phyloP scores from a whole-genome alignment of 108 stramenopile species.

The Epithemia pelagica region DNA sequence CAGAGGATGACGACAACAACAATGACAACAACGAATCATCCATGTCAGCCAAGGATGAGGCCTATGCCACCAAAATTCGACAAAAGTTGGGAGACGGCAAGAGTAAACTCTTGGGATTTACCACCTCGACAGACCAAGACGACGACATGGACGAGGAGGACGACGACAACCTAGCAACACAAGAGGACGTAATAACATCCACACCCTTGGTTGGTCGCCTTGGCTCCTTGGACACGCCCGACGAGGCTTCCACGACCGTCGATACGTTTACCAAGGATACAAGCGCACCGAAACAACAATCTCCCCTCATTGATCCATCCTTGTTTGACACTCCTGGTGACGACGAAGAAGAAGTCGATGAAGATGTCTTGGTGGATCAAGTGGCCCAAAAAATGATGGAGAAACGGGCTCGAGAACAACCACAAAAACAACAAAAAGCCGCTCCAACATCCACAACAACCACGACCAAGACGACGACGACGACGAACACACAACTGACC shows the following conservation, averaged over 20 bases:
- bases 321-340: slow-evolving; percentile 19
- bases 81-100: slow-evolving; percentile 25
- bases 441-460: slow-evolving; percentile 6
- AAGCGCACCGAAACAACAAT: not conserved
- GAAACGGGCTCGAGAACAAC: slow-evolving; percentile 23
- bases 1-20: slow-evolving; percentile 19
- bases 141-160: slow-evolving; percentile 23
- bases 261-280: not conserved
- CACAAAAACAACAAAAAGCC: slow-evolving; percentile 5
- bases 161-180: not conserved
- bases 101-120: slow-evolving; percentile 20
- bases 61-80: slow-evolving; percentile 25
- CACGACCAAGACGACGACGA: slow-evolving; percentile 2
- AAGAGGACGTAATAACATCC: not conserved
- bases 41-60: not conserved
- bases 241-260: not conserved
- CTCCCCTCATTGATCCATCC: slow-evolving; percentile 20
- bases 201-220: not conserved
- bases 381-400: slow-evolving; percentile 48
- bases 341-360: slow-evolving; percentile 41
- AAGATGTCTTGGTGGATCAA: slow-evolving; percentile 62
- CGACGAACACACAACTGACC: slow-evolving; percentile 27
- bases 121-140: slow-evolving; percentile 26
- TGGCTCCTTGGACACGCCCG: slow-evolving; percentile 11
- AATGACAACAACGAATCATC: slow-evolving; percentile 18